Percentiles rank a stretch among this genome's conserved stretches.
phyloP scores from a whole-genome alignment of 495 filamentous ascomycete species.

The Penicillium longicatenatum region DNA sequence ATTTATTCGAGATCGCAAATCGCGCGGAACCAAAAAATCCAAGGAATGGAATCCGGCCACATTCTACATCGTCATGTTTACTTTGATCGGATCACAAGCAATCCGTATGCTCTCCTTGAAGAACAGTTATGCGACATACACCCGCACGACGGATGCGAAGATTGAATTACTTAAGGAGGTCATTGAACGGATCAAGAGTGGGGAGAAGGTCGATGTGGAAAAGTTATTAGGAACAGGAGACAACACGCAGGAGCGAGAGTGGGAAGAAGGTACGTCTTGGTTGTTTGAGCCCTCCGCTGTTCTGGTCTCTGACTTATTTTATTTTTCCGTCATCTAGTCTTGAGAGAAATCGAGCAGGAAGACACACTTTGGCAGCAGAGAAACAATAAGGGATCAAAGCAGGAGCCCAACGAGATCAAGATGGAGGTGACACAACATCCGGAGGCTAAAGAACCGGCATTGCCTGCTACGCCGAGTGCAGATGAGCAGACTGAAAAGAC shows the following conservation, averaged over 20 bases:
- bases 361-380: constrained; percentile 62
- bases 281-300: not conserved
- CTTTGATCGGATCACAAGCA: constrained; percentile 90
- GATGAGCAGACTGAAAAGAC: constrained; percentile 19
- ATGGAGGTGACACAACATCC: constrained; percentile 12
- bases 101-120: constrained; percentile 86
- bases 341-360: constrained; percentile 80
- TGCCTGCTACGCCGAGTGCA: constrained; percentile 12
- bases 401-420: constrained; percentile 12
- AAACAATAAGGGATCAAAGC: constrained; percentile 13
- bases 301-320: constrained; percentile 15
- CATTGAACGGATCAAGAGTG: constrained; percentile 75
- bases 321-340: constrained; percentile 46
- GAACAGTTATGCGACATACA: constrained; percentile 71
- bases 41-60: constrained; percentile 93
- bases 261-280: constrained; percentile 73
- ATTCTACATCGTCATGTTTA: constrained; percentile 86
- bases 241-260: constrained; percentile 72
- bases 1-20: constrained; percentile 43
- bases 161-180: constrained; percentile 79
- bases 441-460: constrained; percentile 21
- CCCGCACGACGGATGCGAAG: constrained; percentile 73
- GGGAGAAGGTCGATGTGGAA: constrained; percentile 91
- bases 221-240: constrained; percentile 79
- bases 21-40: constrained; percentile 44